phyloP scores from a whole-genome alignment of 352 stramenopile species.

The Pythium myriotylum region DNA sequence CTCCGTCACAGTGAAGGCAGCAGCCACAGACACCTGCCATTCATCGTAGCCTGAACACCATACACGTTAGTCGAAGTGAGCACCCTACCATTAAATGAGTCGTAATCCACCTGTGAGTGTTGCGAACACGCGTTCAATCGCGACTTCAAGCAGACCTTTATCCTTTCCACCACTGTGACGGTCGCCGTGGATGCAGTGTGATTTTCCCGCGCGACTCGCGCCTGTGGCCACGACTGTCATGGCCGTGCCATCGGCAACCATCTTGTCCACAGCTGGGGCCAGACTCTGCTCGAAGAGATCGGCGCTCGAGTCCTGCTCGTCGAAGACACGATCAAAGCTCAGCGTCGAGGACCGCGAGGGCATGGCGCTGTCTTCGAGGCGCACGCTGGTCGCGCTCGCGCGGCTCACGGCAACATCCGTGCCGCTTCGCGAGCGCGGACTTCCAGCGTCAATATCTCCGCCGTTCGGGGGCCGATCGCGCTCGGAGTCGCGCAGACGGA shows the following conservation, averaged over 20 bases:
- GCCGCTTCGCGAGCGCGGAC: neutral
- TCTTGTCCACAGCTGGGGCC: constrained; percentile 22
- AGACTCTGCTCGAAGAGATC: constrained; percentile 56
- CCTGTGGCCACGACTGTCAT: constrained; percentile 55
- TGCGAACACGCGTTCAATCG: constrained; percentile 24
- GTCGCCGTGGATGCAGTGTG: constrained; percentile 55
- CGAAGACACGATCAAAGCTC: constrained; percentile 75
- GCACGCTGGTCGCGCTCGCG: constrained; percentile 62
- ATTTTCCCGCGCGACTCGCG: constrained; percentile 53
- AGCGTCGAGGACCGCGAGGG: constrained; percentile 76
- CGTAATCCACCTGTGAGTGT: constrained; percentile 2
- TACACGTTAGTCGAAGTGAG: neutral
- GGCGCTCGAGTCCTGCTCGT: constrained; percentile 38
- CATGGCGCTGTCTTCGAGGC: constrained; percentile 77
- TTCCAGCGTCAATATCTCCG: constrained; percentile 18
- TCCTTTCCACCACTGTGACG: constrained; percentile 21
- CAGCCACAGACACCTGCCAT: constrained; percentile 18
- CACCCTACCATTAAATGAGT: too few species aligned
- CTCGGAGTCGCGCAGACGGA: constrained; percentile 37
- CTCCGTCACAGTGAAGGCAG: constrained; percentile 3
- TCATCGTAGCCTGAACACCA: constrained; percentile 13
- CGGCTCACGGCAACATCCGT: constrained; percentile 43
- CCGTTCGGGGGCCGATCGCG: neutral
- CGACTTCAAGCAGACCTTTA: constrained; percentile 25
- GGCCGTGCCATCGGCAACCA: constrained; percentile 32